Conservation (phyloP, 2,329 filamentous ascomycete genomes). For the Endothia cerciana region DNA sequence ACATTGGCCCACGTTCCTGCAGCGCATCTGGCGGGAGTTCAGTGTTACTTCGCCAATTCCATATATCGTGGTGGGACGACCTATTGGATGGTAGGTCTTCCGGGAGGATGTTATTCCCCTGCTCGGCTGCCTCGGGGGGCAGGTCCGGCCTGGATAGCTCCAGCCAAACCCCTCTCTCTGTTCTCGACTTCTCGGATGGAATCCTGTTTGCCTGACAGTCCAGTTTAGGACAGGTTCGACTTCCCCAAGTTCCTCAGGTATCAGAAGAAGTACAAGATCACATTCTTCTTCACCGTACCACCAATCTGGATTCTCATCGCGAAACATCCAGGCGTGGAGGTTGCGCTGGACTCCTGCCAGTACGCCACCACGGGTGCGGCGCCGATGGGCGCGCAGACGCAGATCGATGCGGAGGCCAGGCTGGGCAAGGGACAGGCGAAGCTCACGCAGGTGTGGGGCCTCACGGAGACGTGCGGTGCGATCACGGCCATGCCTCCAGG, state of each 20-base stretch:
- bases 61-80: slow-evolving; percentile 50
- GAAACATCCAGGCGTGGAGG: slow-evolving; percentile 57
- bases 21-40: slow-evolving; percentile 51
- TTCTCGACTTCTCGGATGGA: neutral
- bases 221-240: slow-evolving; percentile 50
- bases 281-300: slow-evolving; percentile 61
- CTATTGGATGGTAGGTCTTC: slow-evolving; percentile 60
- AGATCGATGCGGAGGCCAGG: slow-evolving; percentile 53
- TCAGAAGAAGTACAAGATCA: slow-evolving; percentile 53
- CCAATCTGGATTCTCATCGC: slow-evolving; percentile 64
- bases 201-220: neutral
- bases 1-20: slow-evolving; percentile 49
- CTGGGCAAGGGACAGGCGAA: slow-evolving; percentile 46
- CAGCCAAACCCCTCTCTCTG: too few species aligned
- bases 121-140: neutral
- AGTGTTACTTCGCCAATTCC: slow-evolving; percentile 47
- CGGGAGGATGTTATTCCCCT: neutral
- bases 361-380: slow-evolving; percentile 58
- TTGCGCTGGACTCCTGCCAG: slow-evolving; percentile 57
- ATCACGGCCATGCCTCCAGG: slow-evolving; percentile 50
- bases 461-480: slow-evolving; percentile 58
- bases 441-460: slow-evolving; percentile 60
- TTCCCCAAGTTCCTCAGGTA: slow-evolving; percentile 59
- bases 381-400: slow-evolving; percentile 58
- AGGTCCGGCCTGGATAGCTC: neutral